Evolutionary conservation across 2,329 filamentous ascomycete genomes (phyloP).

Genomic region (Blastomyces parvus): DNA sequence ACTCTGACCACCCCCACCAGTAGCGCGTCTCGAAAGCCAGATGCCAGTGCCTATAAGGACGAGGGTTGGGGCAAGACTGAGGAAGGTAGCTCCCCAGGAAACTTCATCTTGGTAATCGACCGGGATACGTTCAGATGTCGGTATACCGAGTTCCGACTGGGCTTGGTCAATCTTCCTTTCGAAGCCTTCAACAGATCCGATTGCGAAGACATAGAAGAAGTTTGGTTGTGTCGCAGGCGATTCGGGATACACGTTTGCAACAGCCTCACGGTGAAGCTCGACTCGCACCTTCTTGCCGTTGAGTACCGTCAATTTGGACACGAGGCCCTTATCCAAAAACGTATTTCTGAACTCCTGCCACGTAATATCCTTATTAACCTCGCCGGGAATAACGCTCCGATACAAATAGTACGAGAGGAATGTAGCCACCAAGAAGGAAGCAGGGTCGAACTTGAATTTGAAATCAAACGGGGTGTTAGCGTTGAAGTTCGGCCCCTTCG

Average conservation of each 20-base stretch:
- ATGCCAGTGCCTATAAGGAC: conserved; percentile 75
- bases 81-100: conserved; percentile 58
- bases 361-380: conserved; percentile 71
- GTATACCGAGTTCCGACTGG: conserved; percentile 78
- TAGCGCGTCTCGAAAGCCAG: conserved; percentile 68
- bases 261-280: conserved; percentile 65
- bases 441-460: conserved; percentile 46
- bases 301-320: conserved; percentile 81
- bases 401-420: conserved; percentile 56
- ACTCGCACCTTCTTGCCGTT: conserved; percentile 70
- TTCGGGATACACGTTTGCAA: conserved; percentile 64
- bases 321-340: conserved; percentile 90
- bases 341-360: conserved; percentile 94
- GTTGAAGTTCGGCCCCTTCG: conserved; percentile 16
- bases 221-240: conserved; percentile 57
- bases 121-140: conserved; percentile 78
- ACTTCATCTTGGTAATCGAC: conserved; percentile 77
- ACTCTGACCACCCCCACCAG: conserved; percentile 54
- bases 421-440: conserved; percentile 47
- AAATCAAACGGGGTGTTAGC: conserved; percentile 28
- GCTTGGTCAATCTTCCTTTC: conserved; percentile 81
- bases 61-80: conserved; percentile 79
- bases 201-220: conserved; percentile 87
- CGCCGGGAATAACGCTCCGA: conserved; percentile 55
- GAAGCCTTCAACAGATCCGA: conserved; percentile 88